Evolutionary conservation across 495 filamentous ascomycete species (phyloP).

Genomic region (Astrothelium macrocarpum): DNA sequence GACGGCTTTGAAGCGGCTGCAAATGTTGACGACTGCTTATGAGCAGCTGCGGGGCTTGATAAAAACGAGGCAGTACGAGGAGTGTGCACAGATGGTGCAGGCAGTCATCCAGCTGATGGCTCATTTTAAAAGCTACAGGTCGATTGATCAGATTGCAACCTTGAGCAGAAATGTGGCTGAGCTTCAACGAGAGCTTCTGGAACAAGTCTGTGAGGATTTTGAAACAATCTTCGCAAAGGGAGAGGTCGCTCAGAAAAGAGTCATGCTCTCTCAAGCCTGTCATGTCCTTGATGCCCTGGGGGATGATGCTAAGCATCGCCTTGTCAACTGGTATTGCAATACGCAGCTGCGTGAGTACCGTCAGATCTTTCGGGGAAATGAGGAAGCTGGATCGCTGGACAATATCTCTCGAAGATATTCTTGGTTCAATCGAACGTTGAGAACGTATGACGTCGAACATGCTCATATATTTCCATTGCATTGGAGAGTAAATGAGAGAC

Average conservation of each 20-base stretch:
- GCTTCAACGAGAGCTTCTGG: conserved; percentile 83
- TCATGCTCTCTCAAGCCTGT: conserved; percentile 74
- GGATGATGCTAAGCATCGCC: conserved; percentile 69
- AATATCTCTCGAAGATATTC: conserved; percentile 93
- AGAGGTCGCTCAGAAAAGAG: conserved; percentile 62
- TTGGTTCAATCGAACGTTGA: conserved; percentile 93
- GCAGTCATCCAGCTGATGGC: conserved; percentile 97
- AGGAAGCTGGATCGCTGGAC: conserved; percentile 93
- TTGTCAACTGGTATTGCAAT: conserved; percentile 97
- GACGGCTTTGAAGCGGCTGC: conserved; percentile 92
- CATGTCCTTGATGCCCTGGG: conserved; percentile 91
- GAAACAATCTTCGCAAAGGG: conserved; percentile 89
- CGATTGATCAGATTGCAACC: conserved; percentile 94
- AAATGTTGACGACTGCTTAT: conserved; percentile 98
- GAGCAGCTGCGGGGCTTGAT: conserved; percentile 83
- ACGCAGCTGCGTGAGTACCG: conserved; percentile 92
- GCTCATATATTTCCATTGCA: conserved; percentile 73
- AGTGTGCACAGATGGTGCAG: conserved; percentile 90
- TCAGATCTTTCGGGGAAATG: conserved; percentile 88
- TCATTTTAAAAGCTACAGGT: conserved; percentile 96
- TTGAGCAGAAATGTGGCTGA: conserved; percentile 89
- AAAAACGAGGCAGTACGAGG: conserved; percentile 82
- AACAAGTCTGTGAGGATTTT: conserved; percentile 97
- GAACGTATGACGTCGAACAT: conserved; percentile 93
- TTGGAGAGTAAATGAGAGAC: conserved; percentile 83